Conservation (phyloP, 2,329 filamentous ascomycete genomes). For the Drechmeria coniospora region DNA sequence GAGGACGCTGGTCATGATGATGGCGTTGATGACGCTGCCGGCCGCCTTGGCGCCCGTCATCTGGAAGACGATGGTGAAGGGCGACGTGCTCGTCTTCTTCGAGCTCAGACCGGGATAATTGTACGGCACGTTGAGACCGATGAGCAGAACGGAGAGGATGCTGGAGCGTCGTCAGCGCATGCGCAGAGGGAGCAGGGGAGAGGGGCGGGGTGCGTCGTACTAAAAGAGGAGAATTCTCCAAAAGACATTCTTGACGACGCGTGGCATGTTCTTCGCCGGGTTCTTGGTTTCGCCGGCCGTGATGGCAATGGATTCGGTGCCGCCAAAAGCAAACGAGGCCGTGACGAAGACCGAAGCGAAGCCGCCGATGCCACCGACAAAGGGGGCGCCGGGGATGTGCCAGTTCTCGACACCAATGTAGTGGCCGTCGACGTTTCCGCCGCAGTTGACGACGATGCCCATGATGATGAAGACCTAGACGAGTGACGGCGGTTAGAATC, state of each 20-base stretch:
- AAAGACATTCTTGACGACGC: conserved; percentile 50
- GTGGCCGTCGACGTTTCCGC: conserved; percentile 33
- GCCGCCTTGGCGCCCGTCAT: conserved; percentile 36
- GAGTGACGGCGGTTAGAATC: too few relatives aligned
- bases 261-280: conserved; percentile 43
- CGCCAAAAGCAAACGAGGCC: conserved; percentile 40
- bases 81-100: conserved; percentile 20
- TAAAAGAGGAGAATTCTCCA: conserved; percentile 44
- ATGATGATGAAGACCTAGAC: conserved; percentile 43
- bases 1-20: conserved; percentile 27
- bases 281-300: conserved; percentile 52
- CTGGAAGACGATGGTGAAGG: conserved; percentile 42
- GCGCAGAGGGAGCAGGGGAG: neutral
- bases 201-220: conserved; percentile 7
- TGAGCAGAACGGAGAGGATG: conserved; percentile 21
- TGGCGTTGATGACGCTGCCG: conserved; percentile 41
- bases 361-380: conserved; percentile 48
- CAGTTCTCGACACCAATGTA: conserved; percentile 46
- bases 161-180: conserved; percentile 7
- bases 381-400: conserved; percentile 43
- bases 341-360: conserved; percentile 45
- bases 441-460: conserved; percentile 36
- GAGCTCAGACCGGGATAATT: conserved; percentile 20
- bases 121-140: conserved; percentile 46
- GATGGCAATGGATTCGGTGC: conserved; percentile 49